phyloP scores from a whole-genome alignment of 768 basidiomycete species.

The Russula sp. region DNA sequence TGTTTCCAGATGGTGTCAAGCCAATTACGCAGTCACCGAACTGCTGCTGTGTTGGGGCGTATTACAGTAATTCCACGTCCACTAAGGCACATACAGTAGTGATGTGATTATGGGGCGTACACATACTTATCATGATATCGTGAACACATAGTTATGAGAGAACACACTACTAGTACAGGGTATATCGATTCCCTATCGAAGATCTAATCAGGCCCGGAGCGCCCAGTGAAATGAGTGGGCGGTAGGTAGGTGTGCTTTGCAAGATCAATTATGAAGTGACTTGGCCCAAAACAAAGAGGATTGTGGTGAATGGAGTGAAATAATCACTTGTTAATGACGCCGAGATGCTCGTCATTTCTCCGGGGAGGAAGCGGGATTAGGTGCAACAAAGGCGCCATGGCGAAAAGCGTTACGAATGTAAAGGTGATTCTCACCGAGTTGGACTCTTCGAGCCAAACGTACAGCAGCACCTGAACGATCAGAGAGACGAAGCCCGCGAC shows the following conservation, averaged over 20 bases:
- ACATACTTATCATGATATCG: background rate
- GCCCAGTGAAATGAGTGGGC: background rate
- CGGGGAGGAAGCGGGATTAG: slow-evolving; percentile 4
- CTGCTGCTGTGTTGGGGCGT: no score
- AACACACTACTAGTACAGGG: background rate
- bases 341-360: background rate
- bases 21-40: no score
- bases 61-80: background rate
- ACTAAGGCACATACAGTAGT: background rate
- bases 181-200: background rate
- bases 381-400: slow-evolving; percentile 8
- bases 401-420: slow-evolving; percentile 8
- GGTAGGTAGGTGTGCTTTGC: background rate
- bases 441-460: slow-evolving; percentile 16
- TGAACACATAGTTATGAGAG: background rate
- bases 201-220: background rate
- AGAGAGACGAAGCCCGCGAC: background rate
- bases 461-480: slow-evolving; percentile 6
- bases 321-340: background rate
- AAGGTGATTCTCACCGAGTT: slow-evolving; percentile 10
- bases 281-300: background rate
- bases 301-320: background rate
- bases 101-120: background rate
- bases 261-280: background rate
- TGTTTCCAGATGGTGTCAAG: no score